phyloP scores from a whole-genome alignment of 1,284 basidiomycete species.

The Ceratobasidium sp. region DNA sequence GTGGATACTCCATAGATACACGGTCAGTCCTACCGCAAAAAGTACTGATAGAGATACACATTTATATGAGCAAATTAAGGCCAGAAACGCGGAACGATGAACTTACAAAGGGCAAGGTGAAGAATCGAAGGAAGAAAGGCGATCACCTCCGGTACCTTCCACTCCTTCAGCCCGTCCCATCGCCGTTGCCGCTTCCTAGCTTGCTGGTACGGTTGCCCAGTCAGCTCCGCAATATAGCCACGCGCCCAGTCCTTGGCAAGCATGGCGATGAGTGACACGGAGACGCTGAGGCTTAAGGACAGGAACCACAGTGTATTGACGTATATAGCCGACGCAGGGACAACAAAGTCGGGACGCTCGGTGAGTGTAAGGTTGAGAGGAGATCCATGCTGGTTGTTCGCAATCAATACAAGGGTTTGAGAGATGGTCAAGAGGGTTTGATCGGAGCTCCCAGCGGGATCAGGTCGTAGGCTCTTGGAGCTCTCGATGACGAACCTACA shows the following conservation, averaged over 20 bases:
- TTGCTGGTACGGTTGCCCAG: constrained; percentile 23
- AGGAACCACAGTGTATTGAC: constrained; percentile 38
- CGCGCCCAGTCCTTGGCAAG: constrained; percentile 29
- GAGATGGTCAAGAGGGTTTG: background rate
- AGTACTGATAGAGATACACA: background rate
- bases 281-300: constrained; percentile 17
- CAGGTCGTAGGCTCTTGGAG: background rate
- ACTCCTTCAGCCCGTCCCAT: constrained; percentile 19
- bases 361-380: background rate
- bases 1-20: constrained; percentile 16
- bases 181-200: constrained; percentile 9
- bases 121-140: constrained; percentile 12
- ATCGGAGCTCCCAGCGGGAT: background rate
- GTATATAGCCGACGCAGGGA: background rate
- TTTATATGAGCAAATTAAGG: background rate
- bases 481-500: constrained; percentile 25
- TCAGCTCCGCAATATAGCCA: constrained; percentile 1
- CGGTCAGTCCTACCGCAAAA: constrained; percentile 16
- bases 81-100: too few relatives aligned
- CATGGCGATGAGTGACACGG: constrained; percentile 11
- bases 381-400: background rate
- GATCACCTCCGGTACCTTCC: constrained; percentile 21
- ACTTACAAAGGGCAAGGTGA: constrained; percentile 26
- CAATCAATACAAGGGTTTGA: background rate
- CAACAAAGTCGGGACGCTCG: background rate